Conservation (phyloP, 495 filamentous ascomycete genomes). For the Penicillium chermesinum region DNA sequence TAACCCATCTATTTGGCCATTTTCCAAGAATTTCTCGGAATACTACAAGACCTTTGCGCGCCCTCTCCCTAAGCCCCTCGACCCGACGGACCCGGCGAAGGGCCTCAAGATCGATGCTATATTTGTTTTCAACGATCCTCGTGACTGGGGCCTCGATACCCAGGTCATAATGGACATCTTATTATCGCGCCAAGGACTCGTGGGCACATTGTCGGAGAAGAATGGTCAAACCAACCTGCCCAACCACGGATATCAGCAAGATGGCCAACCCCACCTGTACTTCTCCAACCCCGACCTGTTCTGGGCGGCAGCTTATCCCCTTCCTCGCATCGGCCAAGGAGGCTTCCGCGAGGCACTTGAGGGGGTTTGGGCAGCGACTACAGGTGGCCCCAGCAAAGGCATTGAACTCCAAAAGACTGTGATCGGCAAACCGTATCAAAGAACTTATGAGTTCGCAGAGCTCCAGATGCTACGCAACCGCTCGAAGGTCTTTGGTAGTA, state of each 20-base stretch:
- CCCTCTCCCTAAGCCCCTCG: slow-evolving; percentile 47
- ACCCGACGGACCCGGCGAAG: slow-evolving; percentile 33
- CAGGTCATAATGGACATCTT: slow-evolving; percentile 78
- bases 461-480: slow-evolving; percentile 59
- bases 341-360: slow-evolving; percentile 78
- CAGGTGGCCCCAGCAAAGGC: slow-evolving; percentile 49
- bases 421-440: slow-evolving; percentile 77
- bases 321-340: slow-evolving; percentile 90
- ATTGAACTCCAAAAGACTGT: slow-evolving; percentile 58
- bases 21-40: slow-evolving; percentile 55
- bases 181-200: slow-evolving; percentile 62
- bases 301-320: slow-evolving; percentile 77
- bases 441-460: slow-evolving; percentile 84
- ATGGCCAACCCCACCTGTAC: slow-evolving; percentile 74
- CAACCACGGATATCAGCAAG: slow-evolving; percentile 70
- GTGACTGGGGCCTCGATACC: slow-evolving; percentile 89
- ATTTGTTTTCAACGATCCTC: slow-evolving; percentile 84
- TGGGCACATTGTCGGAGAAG: slow-evolving; percentile 69
- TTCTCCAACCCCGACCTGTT: slow-evolving; percentile 88
- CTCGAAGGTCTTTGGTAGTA: slow-evolving; percentile 32
- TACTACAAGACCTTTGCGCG: slow-evolving; percentile 58
- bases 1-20: slow-evolving; percentile 75
- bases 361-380: slow-evolving; percentile 71
- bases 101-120: slow-evolving; percentile 75
- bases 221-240: slow-evolving; percentile 52